phyloP scores from a whole-genome alignment of 257 asterid species.

The Petrea volubilis region DNA sequence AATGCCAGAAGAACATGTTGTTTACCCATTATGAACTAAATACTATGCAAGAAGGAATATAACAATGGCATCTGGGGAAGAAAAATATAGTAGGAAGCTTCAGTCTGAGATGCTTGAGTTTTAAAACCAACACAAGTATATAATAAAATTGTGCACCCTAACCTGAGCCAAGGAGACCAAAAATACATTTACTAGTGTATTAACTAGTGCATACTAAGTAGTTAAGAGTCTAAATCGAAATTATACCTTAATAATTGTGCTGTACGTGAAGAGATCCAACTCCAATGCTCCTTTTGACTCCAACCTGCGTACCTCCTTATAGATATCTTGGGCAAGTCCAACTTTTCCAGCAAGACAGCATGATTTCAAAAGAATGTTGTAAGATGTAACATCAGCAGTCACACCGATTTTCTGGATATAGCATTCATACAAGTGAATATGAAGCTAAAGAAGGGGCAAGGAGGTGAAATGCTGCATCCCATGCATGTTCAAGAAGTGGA shows the following conservation, averaged over 20 bases:
- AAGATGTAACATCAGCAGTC: slow-evolving; percentile 66
- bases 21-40: slow-evolving; percentile 15
- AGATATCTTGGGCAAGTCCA: slow-evolving; percentile 80
- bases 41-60: slow-evolving; percentile 4
- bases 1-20: slow-evolving; percentile 21
- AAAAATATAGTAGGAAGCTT: slow-evolving; percentile 12
- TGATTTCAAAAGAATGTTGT: slow-evolving; percentile 85
- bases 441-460: slow-evolving; percentile 15
- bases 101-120: background rate
- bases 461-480: slow-evolving; percentile 12
- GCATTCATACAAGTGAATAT: slow-evolving; percentile 27
- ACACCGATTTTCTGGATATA: slow-evolving; percentile 68
- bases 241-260: slow-evolving; percentile 86
- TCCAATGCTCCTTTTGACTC: slow-evolving; percentile 65
- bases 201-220: slow-evolving; percentile 3
- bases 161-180: background rate
- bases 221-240: slow-evolving; percentile 6
- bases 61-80: slow-evolving; percentile 9
- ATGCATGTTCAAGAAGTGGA: background rate
- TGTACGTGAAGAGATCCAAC: slow-evolving; percentile 90
- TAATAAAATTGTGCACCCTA: slow-evolving; percentile 1
- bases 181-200: background rate
- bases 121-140: slow-evolving; percentile 6
- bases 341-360: slow-evolving; percentile 80
- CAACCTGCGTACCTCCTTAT: slow-evolving; percentile 54